phyloP scores from a whole-genome alignment of 1,284 basidiomycete species.

The Flammula alnicola region DNA sequence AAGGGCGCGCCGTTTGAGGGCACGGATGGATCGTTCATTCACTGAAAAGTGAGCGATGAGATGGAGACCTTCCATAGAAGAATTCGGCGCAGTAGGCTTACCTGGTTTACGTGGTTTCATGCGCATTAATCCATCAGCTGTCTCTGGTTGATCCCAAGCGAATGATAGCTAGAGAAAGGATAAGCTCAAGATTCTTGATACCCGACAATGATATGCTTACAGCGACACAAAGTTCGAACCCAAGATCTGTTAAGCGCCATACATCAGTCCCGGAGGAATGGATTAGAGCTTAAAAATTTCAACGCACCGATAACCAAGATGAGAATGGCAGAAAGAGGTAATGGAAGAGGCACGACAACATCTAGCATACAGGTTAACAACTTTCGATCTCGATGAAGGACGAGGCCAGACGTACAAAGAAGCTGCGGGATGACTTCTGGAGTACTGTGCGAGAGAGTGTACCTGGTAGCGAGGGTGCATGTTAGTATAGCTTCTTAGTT shows the following conservation, averaged over 20 bases:
- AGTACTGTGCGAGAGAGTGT: slow-evolving; percentile 70
- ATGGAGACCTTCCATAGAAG: not conserved
- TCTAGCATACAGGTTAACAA: slow-evolving; percentile 41
- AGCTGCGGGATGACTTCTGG: slow-evolving; percentile 72
- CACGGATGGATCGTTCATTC: slow-evolving; percentile 57
- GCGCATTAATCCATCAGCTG: slow-evolving; percentile 66
- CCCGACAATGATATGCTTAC: slow-evolving; percentile 44
- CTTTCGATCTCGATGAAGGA: not conserved
- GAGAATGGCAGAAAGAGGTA: slow-evolving; percentile 68
- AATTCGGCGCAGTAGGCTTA: slow-evolving; percentile 26
- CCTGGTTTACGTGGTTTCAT: slow-evolving; percentile 70
- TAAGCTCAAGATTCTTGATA: not conserved
- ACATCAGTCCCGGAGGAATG: not conserved
- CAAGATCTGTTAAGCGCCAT: slow-evolving; percentile 61
- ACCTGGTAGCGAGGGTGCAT: slow-evolving; percentile 37
- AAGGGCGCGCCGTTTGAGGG: slow-evolving; percentile 61
- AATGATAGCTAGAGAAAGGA: slow-evolving; percentile 55
- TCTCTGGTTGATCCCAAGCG: slow-evolving; percentile 73
- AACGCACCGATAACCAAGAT: slow-evolving; percentile 68
- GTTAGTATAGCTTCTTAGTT: no score
- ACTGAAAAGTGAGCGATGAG: slow-evolving; percentile 39
- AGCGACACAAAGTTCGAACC: slow-evolving; percentile 69
- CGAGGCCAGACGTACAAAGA: slow-evolving; percentile 51
- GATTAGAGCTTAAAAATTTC: not conserved
- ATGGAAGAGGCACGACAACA: slow-evolving; percentile 69